Percentiles rank a stretch among this genome's conserved stretches.
Evolutionary conservation across 2,329 filamentous ascomycete species (phyloP).

Genomic region (Didymellaceae sp.): DNA sequence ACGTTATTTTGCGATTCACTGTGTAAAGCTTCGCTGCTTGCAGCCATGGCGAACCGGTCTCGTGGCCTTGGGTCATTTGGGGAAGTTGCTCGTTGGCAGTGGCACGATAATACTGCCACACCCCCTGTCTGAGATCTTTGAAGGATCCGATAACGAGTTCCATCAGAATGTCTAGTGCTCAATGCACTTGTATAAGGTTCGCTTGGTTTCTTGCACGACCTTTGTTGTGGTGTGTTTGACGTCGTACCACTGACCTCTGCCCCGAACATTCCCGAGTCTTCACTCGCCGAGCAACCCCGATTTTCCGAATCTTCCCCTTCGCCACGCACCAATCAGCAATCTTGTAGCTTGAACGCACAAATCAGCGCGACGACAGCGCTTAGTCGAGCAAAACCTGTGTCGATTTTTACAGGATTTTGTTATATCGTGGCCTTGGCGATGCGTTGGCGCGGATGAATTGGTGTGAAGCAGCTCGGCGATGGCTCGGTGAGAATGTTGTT

Average conservation of each 20-base stretch:
- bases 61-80: too few relatives aligned
- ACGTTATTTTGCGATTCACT: too few relatives aligned
- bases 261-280: constrained; percentile 2
- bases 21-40: too few relatives aligned
- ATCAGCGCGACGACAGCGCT: not conserved
- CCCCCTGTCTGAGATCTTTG: too few relatives aligned
- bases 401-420: not conserved
- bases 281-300: constrained; percentile 11
- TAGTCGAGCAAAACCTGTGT: constrained; percentile 1
- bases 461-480: constrained; percentile 6
- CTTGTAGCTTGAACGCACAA: constrained; percentile 3
- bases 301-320: constrained; percentile 5
- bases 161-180: too few relatives aligned
- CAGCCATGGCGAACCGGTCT: too few relatives aligned
- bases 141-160: too few relatives aligned
- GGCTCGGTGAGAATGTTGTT: constrained; percentile 10
- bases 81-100: too few relatives aligned
- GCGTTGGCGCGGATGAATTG: not conserved
- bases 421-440: constrained; percentile 5
- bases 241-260: not conserved
- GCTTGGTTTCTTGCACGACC: too few relatives aligned
- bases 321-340: constrained; percentile 13
- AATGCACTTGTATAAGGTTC: too few relatives aligned
- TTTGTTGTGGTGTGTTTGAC: not conserved
- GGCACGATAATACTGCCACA: too few relatives aligned